Conservation (phyloP, 2,329 filamentous ascomycete genomes). For the Paecilomyces variotii region DNA sequence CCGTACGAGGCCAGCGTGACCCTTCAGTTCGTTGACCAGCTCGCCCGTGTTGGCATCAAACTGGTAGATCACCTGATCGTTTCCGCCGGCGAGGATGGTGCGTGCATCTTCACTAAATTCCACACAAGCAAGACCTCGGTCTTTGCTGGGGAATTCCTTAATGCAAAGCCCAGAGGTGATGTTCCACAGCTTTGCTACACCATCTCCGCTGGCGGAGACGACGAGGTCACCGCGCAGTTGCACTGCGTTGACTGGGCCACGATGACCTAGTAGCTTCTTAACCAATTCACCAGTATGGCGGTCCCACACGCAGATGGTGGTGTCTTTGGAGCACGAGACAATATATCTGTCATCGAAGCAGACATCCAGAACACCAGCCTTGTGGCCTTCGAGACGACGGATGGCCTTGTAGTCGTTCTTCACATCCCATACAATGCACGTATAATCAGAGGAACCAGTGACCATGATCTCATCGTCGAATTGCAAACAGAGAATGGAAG, state of each 20-base stretch:
- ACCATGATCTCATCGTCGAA: slow-evolving; percentile 91
- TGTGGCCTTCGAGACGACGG: slow-evolving; percentile 67
- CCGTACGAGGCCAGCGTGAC: slow-evolving; percentile 78
- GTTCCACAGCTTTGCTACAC: slow-evolving; percentile 91
- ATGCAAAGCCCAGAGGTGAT: slow-evolving; percentile 80
- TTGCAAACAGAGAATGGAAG: slow-evolving; percentile 89
- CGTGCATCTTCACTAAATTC: slow-evolving; percentile 95
- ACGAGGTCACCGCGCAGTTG: slow-evolving; percentile 89
- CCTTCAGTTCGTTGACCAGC: slow-evolving; percentile 69
- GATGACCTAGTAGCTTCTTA: slow-evolving; percentile 74
- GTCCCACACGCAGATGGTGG: slow-evolving; percentile 90
- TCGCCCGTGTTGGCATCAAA: slow-evolving; percentile 90
- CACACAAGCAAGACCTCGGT: slow-evolving; percentile 87
- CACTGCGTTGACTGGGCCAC: slow-evolving; percentile 90
- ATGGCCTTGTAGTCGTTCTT: slow-evolving; percentile 71
- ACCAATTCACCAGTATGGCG: slow-evolving; percentile 67
- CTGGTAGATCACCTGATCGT: slow-evolving; percentile 90
- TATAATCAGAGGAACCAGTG: slow-evolving; percentile 86
- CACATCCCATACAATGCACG: slow-evolving; percentile 86
- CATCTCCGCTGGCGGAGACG: slow-evolving; percentile 89
- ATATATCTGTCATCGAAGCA: slow-evolving; percentile 90
- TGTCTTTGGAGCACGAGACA: slow-evolving; percentile 94
- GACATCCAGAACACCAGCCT: slow-evolving; percentile 83
- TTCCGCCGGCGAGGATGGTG: slow-evolving; percentile 87
- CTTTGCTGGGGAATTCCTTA: slow-evolving; percentile 83